Evolutionary conservation across 2,329 filamentous ascomycete species (phyloP).

Genomic region (Trichoderma arundinaceum): DNA sequence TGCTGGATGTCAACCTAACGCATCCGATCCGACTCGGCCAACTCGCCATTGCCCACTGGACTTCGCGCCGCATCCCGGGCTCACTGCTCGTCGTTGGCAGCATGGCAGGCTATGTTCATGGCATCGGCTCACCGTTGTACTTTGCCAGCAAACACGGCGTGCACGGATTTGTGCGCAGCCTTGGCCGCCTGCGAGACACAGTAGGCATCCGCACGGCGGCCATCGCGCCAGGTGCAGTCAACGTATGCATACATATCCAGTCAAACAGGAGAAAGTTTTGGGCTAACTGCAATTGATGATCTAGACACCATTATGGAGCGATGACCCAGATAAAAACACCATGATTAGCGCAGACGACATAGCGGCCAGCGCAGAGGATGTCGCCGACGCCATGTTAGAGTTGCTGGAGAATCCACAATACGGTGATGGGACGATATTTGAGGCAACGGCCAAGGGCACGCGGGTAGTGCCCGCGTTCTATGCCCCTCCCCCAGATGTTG

Average conservation of each 20-base stretch:
- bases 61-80: slow-evolving; percentile 1
- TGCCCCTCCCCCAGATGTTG: not conserved
- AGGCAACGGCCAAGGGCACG: slow-evolving; percentile 5
- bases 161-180: slow-evolving; percentile 10
- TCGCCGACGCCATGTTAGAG: slow-evolving; percentile 3
- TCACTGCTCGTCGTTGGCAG: not conserved
- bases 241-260: not conserved
- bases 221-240: slow-evolving; percentile 4
- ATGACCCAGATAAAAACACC: not conserved
- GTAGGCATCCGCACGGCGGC: slow-evolving; percentile 4
- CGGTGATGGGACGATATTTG: slow-evolving; percentile 10
- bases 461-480: slow-evolving; percentile 8
- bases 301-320: not conserved
- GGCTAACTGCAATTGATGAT: not conserved
- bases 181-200: slow-evolving; percentile 7
- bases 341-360: not conserved
- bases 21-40: slow-evolving; percentile 5
- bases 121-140: slow-evolving; percentile 14
- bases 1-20: not conserved
- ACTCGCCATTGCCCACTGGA: slow-evolving; percentile 4
- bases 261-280: not conserved
- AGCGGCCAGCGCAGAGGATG: not conserved
- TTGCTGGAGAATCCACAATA: slow-evolving; percentile 11
- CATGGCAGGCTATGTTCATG: slow-evolving; percentile 11
- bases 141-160: slow-evolving; percentile 13